Evolutionary conservation across 148 eudicot species (phyloP), one percentile per base, ranked within the genome.

Genomic region (Polygonum aviculare): DNA sequence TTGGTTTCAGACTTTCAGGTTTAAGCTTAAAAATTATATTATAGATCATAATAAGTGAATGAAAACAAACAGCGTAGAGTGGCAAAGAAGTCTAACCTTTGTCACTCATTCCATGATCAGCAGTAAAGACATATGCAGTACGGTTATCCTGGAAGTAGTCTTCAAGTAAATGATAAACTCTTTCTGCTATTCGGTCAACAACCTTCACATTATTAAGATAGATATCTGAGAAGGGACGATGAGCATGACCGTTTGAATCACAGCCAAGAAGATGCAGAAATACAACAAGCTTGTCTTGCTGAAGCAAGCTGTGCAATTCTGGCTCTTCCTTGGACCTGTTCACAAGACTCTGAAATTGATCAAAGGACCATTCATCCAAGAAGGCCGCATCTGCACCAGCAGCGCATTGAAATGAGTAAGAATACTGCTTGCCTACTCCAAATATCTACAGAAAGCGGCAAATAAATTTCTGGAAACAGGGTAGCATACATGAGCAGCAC

Each of bases 21-120:
- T 15, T 36, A 67, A 67, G 44, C n/a, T 11, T 33, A 36, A 73
- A 12, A 12, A 73, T 12, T 73, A 35, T 12, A n/a, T 12, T 22
- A 41, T n/a, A n/a, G n/a, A n/a, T n/a, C n/a, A n/a, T 3, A 67
- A 62, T 49, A 69, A 73, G 9, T 45, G 14, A 69, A 15, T 16
- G 47, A 60, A 80, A 21, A 7, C 31, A 76, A 77, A n/a, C 41
- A 48, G 19, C 36, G 21, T 36, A 51, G 49, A 49, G 44, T 9
- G 5, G 48, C 10, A 49, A 70, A 79, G 22, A 40, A 71, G 54
- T 14, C 85, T 72, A 74, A 95, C 99, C 99, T 86, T 95, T 95
- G 88, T 95, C 99, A 50, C 97, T 95, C 97, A 95, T 95, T 80
- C 99, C 99, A 82, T 95, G 99, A 81, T 95, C 98, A 79, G 98